Percentiles rank a stretch among this genome's conserved stretches.
Evolutionary conservation across 1,284 basidiomycete species (phyloP).

Genomic region (Takashimella tepidaria): DNA sequence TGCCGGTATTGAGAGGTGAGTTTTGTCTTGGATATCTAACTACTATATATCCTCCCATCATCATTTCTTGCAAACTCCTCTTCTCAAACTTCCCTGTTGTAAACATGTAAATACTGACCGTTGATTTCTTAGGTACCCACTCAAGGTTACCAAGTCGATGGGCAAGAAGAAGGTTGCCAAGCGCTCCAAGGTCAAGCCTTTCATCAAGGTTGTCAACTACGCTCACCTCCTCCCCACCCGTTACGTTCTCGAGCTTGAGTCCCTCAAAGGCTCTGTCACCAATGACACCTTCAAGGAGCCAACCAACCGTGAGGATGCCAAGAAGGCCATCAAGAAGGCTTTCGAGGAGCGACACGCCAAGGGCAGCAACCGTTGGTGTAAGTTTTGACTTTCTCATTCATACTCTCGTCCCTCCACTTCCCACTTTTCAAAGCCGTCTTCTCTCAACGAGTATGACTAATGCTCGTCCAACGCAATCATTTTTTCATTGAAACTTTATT

Average conservation of each 20-base stretch:
- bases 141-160: conserved; percentile 94
- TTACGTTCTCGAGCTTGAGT: conserved; percentile 90
- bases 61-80: neutral
- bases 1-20: conserved; percentile 75
- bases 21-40: neutral
- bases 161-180: conserved; percentile 85
- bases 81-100: neutral
- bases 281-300: conserved; percentile 93
- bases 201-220: conserved; percentile 98
- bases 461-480: too few species aligned
- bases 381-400: conserved; percentile 11
- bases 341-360: conserved; percentile 85
- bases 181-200: conserved; percentile 94
- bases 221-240: conserved; percentile 96
- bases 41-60: neutral
- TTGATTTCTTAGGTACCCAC: conserved; percentile 62
- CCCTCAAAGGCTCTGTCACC: conserved; percentile 75
- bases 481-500: too few species aligned
- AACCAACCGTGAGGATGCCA: conserved; percentile 82
- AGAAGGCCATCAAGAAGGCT: conserved; percentile 93
- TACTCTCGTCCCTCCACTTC: neutral
- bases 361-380: conserved; percentile 89
- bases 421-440: neutral
- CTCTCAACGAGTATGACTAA: too few species aligned
- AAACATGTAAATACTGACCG: too few species aligned